Evolutionary conservation across 148 eudicot genomes (phyloP).

Genomic region (Dysphania ambrosioides): DNA sequence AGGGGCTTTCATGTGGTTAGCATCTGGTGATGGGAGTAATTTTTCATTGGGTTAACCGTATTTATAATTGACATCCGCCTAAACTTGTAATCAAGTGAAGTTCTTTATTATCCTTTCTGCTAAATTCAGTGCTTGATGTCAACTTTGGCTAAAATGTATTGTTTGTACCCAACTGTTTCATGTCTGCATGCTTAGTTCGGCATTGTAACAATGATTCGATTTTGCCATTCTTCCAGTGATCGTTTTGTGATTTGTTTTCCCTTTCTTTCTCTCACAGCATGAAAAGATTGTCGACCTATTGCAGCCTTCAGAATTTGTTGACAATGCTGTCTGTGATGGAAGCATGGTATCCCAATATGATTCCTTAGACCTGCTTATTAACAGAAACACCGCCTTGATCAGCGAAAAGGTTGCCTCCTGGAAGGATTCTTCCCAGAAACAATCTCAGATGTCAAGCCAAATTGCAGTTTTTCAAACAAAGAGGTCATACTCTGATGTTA

Average conservation of each 20-base stretch:
- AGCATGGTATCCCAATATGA: constrained; percentile 3
- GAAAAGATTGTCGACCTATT: background rate
- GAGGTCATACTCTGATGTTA: constrained; percentile 11
- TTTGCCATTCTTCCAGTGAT: background rate
- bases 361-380: no score
- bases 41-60: background rate
- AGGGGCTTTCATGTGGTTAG: no score
- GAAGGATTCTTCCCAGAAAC: constrained; percentile 18
- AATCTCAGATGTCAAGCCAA: constrained; percentile 19
- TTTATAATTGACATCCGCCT: background rate
- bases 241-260: constrained; percentile 10
- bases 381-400: no score
- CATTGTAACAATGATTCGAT: background rate
- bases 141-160: background rate
- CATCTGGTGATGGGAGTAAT: background rate
- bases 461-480: constrained; percentile 22
- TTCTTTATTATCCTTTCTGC: background rate
- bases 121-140: background rate
- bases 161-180: background rate
- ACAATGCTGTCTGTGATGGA: constrained; percentile 18
- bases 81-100: background rate
- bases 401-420: constrained; percentile 14
- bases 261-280: constrained; percentile 7
- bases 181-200: background rate
- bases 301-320: constrained; percentile 2